These are phyloP conservation scores for Spathaspora sp. DNA, from an alignment of 805 yeast species.

Conservation along the genomic window DNA sequence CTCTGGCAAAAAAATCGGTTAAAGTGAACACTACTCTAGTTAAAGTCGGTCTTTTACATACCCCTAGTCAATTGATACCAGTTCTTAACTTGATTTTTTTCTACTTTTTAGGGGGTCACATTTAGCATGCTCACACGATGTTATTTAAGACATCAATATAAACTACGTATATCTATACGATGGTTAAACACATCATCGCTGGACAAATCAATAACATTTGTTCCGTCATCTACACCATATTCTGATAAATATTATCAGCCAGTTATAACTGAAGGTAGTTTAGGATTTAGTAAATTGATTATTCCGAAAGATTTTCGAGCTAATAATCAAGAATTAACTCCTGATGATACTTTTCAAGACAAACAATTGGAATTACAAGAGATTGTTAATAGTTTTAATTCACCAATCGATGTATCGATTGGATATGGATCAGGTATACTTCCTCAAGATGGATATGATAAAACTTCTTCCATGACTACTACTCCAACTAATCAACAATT, in stretches of 20 bases:
- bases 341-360: conserved; percentile 26
- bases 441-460: conserved; percentile 49
- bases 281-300: conserved; percentile 19
- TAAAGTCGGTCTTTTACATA: background rate
- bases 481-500: conserved; percentile 44
- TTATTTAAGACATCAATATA: background rate
- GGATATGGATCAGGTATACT: conserved; percentile 97
- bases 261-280: conserved; percentile 21
- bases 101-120: background rate
- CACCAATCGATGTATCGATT: conserved; percentile 76
- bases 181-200: background rate
- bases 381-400: conserved; percentile 55
- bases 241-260: conserved; percentile 24
- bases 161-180: background rate
- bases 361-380: conserved; percentile 34
- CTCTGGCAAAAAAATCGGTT: too few species aligned
- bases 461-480: conserved; percentile 7
- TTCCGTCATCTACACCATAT: conserved; percentile 14
- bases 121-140: background rate
- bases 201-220: background rate
- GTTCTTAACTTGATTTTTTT: too few species aligned
- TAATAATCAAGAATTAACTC: conserved; percentile 50
- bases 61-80: background rate
- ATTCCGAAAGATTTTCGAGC: conserved; percentile 53
- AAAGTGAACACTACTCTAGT: too few species aligned